phyloP scores from a whole-genome alignment of 495 filamentous ascomycete species.

The Xylaria bambusicola region DNA sequence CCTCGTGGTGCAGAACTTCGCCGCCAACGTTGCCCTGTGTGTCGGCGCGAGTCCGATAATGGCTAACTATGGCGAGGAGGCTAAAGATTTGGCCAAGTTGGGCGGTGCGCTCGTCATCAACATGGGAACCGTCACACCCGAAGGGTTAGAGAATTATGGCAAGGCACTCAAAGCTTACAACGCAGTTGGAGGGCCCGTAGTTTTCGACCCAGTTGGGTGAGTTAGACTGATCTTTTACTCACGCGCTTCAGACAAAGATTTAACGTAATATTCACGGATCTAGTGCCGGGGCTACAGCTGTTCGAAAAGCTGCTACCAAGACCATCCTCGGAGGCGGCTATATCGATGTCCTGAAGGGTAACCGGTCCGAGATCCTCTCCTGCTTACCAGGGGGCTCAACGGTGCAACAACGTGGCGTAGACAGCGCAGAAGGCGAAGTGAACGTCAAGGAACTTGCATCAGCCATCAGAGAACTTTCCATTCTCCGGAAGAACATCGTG shows the following conservation, averaged over 20 bases:
- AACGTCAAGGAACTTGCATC: constrained; percentile 54
- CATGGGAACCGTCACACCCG: constrained; percentile 85
- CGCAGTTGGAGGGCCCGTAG: constrained; percentile 65
- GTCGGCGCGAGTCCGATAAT: constrained; percentile 93
- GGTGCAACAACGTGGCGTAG: constrained; percentile 83
- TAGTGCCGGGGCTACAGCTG: constrained; percentile 75
- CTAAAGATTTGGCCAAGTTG: constrained; percentile 69
- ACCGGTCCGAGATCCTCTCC: constrained; percentile 84
- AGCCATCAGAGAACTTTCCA: constrained; percentile 66
- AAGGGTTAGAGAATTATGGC: constrained; percentile 66
- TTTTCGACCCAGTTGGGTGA: constrained; percentile 88
- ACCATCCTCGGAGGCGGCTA: constrained; percentile 73
- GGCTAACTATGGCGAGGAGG: constrained; percentile 84
- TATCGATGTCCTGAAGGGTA: constrained; percentile 91
- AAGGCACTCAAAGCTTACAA: constrained; percentile 74
- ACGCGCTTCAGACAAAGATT: constrained; percentile 1
- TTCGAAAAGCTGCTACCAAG: constrained; percentile 70
- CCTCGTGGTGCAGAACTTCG: constrained; percentile 86
- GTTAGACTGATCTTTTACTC: constrained; percentile 1
- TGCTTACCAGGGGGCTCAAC: constrained; percentile 62
- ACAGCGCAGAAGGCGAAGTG: constrained; percentile 65
- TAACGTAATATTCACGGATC: too few species aligned
- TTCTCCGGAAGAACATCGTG: constrained; percentile 69
- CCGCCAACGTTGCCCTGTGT: constrained; percentile 82
- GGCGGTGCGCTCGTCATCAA: constrained; percentile 79